Evolutionary conservation across 75 land plant species (phyloP).

Genomic region (Sequoiadendron giganteum): DNA sequence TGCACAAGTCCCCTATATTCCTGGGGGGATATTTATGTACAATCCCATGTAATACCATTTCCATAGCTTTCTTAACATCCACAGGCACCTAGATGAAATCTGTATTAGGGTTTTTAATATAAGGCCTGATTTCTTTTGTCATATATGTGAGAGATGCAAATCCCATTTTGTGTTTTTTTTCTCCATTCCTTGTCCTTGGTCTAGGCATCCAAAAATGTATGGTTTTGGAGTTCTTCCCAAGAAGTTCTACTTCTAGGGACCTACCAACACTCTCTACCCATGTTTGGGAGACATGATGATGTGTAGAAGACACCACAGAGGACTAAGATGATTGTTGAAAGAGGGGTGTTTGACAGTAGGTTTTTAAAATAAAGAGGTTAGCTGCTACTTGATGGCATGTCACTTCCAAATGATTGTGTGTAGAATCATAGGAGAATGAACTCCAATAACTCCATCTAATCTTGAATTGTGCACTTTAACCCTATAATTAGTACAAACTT

Average conservation of each 20-base stretch:
- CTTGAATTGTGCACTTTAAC: too few relatives aligned
- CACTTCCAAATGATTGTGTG: slow-evolving; percentile 6
- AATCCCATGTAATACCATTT: slow-evolving; percentile 26
- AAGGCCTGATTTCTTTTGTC: slow-evolving; percentile 20
- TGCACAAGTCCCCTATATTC: too few relatives aligned
- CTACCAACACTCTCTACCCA: slow-evolving; percentile 19
- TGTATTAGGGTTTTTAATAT: slow-evolving; percentile 4
- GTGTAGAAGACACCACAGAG: slow-evolving; percentile 16
- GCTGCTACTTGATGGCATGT: not conserved
- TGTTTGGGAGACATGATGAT: slow-evolving; percentile 12
- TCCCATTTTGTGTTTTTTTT: slow-evolving; percentile 18
- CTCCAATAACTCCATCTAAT: too few relatives aligned
- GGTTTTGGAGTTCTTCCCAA: slow-evolving; percentile 12
- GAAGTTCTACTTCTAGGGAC: slow-evolving; percentile 14
- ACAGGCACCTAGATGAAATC: slow-evolving; percentile 18
- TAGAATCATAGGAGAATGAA: not conserved
- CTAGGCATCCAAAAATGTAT: not conserved
- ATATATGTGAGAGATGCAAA: slow-evolving; percentile 21
- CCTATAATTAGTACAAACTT: too few relatives aligned
- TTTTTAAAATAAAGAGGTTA: not conserved
- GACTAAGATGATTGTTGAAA: slow-evolving; percentile 18
- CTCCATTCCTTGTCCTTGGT: slow-evolving; percentile 19
- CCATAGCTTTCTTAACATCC: slow-evolving; percentile 23
- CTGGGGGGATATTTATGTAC: too few relatives aligned
- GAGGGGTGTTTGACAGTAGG: slow-evolving; percentile 8